A percentile compares a stretch with the other conserved stretches of the same genome.
Evolutionary conservation across 140 eudicot species (phyloP).

Genomic region (Bidens hawaiensis): DNA sequence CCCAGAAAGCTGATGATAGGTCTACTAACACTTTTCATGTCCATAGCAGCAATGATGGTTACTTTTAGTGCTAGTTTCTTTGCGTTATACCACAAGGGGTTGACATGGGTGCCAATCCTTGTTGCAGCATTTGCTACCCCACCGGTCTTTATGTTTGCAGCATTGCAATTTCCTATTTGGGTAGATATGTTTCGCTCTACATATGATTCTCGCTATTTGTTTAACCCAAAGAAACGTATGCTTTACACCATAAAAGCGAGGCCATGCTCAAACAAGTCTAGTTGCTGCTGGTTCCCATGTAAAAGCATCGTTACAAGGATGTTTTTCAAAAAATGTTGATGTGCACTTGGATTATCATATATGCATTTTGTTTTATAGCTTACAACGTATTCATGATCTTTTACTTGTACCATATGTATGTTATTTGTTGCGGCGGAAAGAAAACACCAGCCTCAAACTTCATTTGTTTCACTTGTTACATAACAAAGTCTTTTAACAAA

Average conservation of each 20-base stretch:
- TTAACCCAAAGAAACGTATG: background rate
- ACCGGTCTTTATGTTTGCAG: slow-evolving; percentile 1
- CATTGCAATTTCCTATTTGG: background rate
- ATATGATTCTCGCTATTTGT: slow-evolving; percentile 2
- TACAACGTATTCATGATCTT: background rate
- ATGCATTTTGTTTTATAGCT: background rate
- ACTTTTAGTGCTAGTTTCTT: slow-evolving; percentile 20
- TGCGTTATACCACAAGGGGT: background rate
- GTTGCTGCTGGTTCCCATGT: no score
- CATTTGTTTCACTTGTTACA: no score
- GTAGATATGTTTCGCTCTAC: slow-evolving; percentile 6
- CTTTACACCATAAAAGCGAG: background rate
- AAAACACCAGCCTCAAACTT: no score
- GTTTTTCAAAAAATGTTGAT: no score
- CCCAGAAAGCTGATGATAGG: slow-evolving; percentile 32
- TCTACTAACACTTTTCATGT: slow-evolving; percentile 21
- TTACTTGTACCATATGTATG: no score
- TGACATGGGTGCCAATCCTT: slow-evolving; percentile 11
- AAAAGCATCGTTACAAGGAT: no score
- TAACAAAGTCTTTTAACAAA: no score
- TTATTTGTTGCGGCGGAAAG: no score
- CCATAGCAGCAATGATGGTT: slow-evolving; percentile 31
- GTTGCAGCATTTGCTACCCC: background rate
- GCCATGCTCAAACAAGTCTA: background rate
- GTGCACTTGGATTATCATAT: background rate